phyloP scores from a whole-genome alignment of 129 eudicot genomes.

The Pseudognaphalium luteoalbum region DNA sequence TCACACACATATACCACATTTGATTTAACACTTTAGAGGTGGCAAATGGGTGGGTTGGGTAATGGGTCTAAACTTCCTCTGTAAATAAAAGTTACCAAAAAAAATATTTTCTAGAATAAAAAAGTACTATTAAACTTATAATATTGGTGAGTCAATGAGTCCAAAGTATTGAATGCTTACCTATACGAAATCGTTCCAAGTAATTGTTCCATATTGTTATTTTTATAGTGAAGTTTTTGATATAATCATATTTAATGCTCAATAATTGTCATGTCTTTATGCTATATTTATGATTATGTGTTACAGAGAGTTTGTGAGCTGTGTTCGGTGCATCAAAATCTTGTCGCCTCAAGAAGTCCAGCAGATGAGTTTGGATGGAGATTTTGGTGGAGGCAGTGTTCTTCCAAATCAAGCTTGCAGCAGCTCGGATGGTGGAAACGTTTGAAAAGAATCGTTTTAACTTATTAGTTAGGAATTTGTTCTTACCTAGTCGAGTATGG shows the following conservation, averaged over 20 bases:
- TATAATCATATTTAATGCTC: too few species aligned
- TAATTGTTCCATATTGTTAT: too few species aligned
- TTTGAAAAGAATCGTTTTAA: slow-evolving; percentile 30
- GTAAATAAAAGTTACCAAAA: neutral
- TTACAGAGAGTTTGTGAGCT: slow-evolving; percentile 84
- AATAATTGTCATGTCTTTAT: neutral
- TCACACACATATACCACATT: too few species aligned
- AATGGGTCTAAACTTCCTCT: neutral
- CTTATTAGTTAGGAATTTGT: slow-evolving; percentile 22
- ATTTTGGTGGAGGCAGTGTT: slow-evolving; percentile 59
- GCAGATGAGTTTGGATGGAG: slow-evolving; percentile 94
- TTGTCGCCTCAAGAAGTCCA: slow-evolving; percentile 95
- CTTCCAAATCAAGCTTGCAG: slow-evolving; percentile 86
- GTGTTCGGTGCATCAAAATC: slow-evolving; percentile 84
- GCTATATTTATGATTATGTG: neutral
- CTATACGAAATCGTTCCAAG: neutral
- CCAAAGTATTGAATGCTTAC: neutral
- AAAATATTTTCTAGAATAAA: neutral
- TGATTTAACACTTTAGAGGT: neutral
- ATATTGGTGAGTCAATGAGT: neutral
- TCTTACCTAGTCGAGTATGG: slow-evolving; percentile 8
- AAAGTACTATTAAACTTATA: neutral
- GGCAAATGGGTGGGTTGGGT: neutral
- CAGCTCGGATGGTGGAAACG: slow-evolving; percentile 85
- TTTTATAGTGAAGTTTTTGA: too few species aligned